phyloP scores from a whole-genome alignment of 2,329 filamentous ascomycete genomes.

The Verticillium tricorpus region DNA sequence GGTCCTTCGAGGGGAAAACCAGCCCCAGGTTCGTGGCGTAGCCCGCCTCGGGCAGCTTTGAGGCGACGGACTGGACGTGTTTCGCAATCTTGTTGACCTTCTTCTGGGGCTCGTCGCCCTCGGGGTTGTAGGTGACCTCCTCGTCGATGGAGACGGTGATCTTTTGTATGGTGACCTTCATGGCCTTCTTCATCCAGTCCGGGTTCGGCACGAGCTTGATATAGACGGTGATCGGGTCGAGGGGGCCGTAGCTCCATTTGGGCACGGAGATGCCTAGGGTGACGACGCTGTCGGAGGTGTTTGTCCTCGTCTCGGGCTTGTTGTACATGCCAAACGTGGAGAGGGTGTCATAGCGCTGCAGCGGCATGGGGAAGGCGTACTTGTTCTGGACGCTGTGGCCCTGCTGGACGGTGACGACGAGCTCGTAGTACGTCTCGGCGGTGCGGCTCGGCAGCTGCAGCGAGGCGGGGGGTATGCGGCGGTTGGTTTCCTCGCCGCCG shows the following conservation, averaged over 20 bases:
- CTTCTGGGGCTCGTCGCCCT: conserved; percentile 89
- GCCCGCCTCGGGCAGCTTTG: conserved; percentile 83
- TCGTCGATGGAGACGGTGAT: conserved; percentile 94
- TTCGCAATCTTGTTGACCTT: conserved; percentile 85
- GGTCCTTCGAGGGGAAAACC: conserved; percentile 84
- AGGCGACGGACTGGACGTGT: conserved; percentile 74
- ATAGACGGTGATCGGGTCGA: conserved; percentile 93
- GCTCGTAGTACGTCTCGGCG: conserved; percentile 95
- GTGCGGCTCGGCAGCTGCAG: conserved; percentile 86
- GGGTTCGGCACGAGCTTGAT: conserved; percentile 90
- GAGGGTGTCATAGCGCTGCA: conserved; percentile 90
- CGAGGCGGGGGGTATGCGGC: conserved; percentile 87
- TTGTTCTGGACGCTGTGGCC: conserved; percentile 83
- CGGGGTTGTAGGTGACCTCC: conserved; percentile 97
- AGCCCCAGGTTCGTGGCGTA: conserved; percentile 91
- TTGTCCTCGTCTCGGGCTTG: conserved; percentile 81
- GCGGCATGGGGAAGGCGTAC: conserved; percentile 84
- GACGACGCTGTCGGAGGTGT: conserved; percentile 84
- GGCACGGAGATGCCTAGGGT: conserved; percentile 89
- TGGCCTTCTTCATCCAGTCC: conserved; percentile 87
- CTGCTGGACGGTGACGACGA: conserved; percentile 94
- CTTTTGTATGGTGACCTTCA: conserved; percentile 87
- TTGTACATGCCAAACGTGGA: conserved; percentile 99
- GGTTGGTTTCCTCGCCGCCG: conserved; percentile 82
- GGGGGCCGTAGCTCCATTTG: conserved; percentile 92